These are phyloP conservation scores for Triadica sebifera DNA, from an alignment of 345 rosid genomes.

Conservation along the genomic window DNA sequence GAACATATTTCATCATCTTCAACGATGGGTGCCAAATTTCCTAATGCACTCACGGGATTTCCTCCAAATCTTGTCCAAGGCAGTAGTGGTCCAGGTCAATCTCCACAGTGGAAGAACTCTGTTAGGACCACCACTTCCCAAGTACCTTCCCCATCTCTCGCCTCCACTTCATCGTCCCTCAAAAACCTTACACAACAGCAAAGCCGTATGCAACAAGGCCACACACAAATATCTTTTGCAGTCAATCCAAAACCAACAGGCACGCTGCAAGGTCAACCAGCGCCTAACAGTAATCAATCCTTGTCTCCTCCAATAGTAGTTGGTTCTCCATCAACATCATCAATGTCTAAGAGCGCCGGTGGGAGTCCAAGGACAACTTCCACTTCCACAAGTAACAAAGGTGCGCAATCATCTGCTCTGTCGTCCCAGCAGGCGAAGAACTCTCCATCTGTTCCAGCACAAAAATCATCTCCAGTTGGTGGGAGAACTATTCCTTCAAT, in stretches of 20 bases:
- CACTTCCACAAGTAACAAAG: conserved; percentile 57
- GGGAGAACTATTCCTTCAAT: conserved; percentile 62
- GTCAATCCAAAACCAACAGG: conserved; percentile 55
- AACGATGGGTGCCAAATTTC: conserved; percentile 56
- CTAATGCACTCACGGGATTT: conserved; percentile 53
- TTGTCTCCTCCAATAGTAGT: conserved; percentile 61
- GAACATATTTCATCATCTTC: conserved; percentile 56
- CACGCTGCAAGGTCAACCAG: conserved; percentile 50
- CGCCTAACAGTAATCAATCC: conserved; percentile 50
- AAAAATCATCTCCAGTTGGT: conserved; percentile 58
- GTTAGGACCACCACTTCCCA: conserved; percentile 51
- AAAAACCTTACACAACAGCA: conserved; percentile 70
- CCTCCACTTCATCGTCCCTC: conserved; percentile 53
- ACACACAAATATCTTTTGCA: conserved; percentile 74
- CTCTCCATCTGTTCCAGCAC: conserved; percentile 47
- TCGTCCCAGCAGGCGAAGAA: conserved; percentile 71
- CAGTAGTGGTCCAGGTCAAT: conserved; percentile 52
- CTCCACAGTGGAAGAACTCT: conserved; percentile 88
- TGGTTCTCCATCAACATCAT: conserved; percentile 81
- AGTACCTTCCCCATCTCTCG: conserved; percentile 50
- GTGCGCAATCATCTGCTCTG: conserved; percentile 58
- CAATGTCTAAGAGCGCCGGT: conserved; percentile 77
- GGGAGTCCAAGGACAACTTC: conserved; percentile 89
- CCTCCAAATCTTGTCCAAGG: conserved; percentile 77
- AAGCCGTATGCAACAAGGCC: conserved; percentile 60